Percentiles rank a stretch among this genome's conserved stretches.
phyloP scores from a whole-genome alignment of 805 yeast species.

The Starmera pachycereana region DNA sequence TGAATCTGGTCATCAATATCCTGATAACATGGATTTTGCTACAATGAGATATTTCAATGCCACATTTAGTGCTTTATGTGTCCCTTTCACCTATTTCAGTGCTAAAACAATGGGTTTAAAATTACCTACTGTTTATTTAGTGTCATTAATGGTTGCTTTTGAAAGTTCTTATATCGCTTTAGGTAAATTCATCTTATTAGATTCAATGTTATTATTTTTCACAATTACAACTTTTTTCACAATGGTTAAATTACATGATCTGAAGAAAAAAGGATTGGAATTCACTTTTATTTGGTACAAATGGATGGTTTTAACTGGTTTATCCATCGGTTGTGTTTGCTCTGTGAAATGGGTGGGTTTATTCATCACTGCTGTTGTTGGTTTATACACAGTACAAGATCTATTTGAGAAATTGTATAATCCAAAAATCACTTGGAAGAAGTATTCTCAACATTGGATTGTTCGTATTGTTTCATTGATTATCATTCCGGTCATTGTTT shows the following conservation, averaged over 20 bases:
- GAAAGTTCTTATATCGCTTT: conserved; percentile 63
- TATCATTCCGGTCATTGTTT: conserved; percentile 59
- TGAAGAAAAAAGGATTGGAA: conserved; percentile 28
- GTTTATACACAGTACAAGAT: conserved; percentile 47
- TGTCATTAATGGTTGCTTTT: conserved; percentile 51
- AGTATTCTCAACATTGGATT: conserved; percentile 58
- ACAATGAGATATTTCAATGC: conserved; percentile 69
- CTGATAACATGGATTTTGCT: conserved; percentile 48
- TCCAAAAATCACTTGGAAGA: conserved; percentile 16
- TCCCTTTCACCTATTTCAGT: conserved; percentile 64
- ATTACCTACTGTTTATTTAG: conserved; percentile 43
- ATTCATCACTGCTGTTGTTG: conserved; percentile 51
- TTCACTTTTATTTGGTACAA: conserved; percentile 31
- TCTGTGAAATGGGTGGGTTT: conserved; percentile 83
- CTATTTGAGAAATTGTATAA: conserved; percentile 33
- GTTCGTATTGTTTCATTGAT: conserved; percentile 59
- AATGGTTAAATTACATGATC: conserved; percentile 42
- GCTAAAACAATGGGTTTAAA: conserved; percentile 47
- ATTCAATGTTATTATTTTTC: conserved; percentile 67
- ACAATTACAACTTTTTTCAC: conserved; percentile 61
- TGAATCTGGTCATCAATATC: conserved; percentile 54
- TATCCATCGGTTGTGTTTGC: conserved; percentile 73
- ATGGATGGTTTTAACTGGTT: conserved; percentile 55
- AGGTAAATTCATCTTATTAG: conserved; percentile 66
- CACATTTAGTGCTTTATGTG: conserved; percentile 51